phyloP scores from a whole-genome alignment of 2,329 filamentous ascomycete genomes.

The Sporothrix variecibatus region DNA sequence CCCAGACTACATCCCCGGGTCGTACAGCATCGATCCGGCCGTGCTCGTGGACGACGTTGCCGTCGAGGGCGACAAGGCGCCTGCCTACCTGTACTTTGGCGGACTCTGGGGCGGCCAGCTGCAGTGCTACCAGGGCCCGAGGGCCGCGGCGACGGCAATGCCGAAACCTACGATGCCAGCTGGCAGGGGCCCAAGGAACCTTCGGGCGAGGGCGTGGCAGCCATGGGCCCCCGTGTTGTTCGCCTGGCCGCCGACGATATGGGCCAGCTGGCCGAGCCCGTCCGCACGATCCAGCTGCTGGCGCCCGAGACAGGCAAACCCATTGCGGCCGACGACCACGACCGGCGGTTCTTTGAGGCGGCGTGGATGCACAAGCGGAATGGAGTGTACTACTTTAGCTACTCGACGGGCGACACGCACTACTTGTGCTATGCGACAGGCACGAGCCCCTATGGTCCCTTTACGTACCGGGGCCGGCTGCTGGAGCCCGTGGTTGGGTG shows the following conservation, averaged over 20 bases:
- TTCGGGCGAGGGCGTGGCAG: slow-evolving; percentile 53
- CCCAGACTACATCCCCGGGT: slow-evolving; percentile 64
- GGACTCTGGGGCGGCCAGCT: slow-evolving; percentile 81
- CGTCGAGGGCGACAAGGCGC: slow-evolving; percentile 47
- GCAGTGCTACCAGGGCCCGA: slow-evolving; percentile 64
- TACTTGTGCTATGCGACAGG: slow-evolving; percentile 70
- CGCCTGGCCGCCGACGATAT: slow-evolving; percentile 63
- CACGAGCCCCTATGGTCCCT: slow-evolving; percentile 67
- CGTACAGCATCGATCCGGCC: slow-evolving; percentile 76
- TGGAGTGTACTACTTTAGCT: slow-evolving; percentile 72
- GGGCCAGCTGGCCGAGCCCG: slow-evolving; percentile 57
- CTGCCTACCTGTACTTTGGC: slow-evolving; percentile 69
- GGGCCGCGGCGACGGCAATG: slow-evolving; percentile 36
- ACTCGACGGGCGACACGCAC: slow-evolving; percentile 78
- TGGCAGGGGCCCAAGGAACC: slow-evolving; percentile 63
- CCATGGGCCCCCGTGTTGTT: slow-evolving; percentile 68
- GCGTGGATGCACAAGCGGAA: slow-evolving; percentile 76
- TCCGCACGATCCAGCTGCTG: slow-evolving; percentile 64
- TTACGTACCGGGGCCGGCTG: slow-evolving; percentile 70
- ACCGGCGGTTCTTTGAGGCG: slow-evolving; percentile 76
- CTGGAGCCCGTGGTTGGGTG: slow-evolving; percentile 76
- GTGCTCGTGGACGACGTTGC: slow-evolving; percentile 72
- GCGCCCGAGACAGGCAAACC: slow-evolving; percentile 61
- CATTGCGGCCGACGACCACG: slow-evolving; percentile 68
- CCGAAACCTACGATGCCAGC: slow-evolving; percentile 52